Evolutionary conservation across 108 stramenopile genomes (phyloP), one percentile per base, ranked within the genome.

Genomic region (Phaeodactylum tricornutum): DNA sequence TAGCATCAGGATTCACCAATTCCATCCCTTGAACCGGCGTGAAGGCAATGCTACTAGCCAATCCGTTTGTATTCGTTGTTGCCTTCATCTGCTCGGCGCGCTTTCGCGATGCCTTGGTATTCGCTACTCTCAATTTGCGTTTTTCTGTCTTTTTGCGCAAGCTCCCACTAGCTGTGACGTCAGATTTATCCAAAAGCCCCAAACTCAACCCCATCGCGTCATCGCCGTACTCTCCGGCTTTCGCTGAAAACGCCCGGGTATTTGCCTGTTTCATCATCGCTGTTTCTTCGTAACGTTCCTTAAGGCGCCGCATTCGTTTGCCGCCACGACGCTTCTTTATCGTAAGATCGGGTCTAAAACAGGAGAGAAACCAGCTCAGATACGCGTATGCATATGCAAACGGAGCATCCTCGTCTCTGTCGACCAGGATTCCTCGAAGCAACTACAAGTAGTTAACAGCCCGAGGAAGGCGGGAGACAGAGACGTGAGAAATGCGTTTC

Each of bases 271-370:
- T 92, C 70, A 94, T 87, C 66, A 96, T 53, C 36, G 96, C 95
- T 6, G 95, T 96, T 64, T 93, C 79, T 57, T 91, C 93, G 37
- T 92, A 89, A 53, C 84, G 66, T 51, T 96, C 94, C 71, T 97
- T 99, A 48, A 86, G 47, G 26, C 71, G 69, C 19, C 98, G 77
- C 44, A 94, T 89, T 2, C 89, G 74, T 49, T 79, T 86, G 4
- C 97, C 97, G 15, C 96, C 98, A n/a, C 98, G 77, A 31, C 88
- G 78, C 40, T 89, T 88, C 50, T 84, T 92, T 0, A 82, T 78
- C 38, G 67, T 73, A 55, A 89, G 55, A 40, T 90, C 80, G 31
- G 94, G 94, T 62, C 84, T 79, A 26, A 14, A n/a, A 55, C 9
- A 45, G 14, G 12, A 41, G 34, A 33, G 39, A 43, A 36, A 30